phyloP scores from a whole-genome alignment of 2,329 filamentous ascomycete species.

The Didymella exigua region DNA sequence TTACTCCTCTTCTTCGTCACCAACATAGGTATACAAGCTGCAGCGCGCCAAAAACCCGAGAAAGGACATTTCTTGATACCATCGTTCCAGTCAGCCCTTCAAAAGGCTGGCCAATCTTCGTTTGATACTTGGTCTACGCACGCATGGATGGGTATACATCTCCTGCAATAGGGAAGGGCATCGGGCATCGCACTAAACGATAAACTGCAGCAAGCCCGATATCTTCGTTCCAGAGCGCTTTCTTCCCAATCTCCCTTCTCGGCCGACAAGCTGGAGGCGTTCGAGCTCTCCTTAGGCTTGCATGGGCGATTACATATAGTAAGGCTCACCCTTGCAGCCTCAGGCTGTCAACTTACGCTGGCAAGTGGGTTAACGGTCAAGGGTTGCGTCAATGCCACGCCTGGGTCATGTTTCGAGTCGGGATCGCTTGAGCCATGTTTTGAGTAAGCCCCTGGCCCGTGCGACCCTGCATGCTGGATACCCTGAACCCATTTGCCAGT shows the following conservation, averaged over 20 bases:
- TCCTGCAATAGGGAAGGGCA: conserved; percentile 32
- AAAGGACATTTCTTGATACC: background rate
- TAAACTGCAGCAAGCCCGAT: conserved; percentile 34
- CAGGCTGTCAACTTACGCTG: too few relatives aligned
- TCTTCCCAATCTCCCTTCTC: conserved; percentile 12
- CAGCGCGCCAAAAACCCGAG: background rate
- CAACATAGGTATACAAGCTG: background rate
- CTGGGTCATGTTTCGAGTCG: too few relatives aligned
- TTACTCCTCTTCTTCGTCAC: background rate
- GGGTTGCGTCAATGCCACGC: too few relatives aligned
- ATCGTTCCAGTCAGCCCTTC: background rate
- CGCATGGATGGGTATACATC: conserved; percentile 19
- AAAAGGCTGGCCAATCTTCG: background rate
- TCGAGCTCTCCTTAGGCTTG: conserved; percentile 37
- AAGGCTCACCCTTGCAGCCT: conserved; percentile 46
- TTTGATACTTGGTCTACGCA: conserved; percentile 1
- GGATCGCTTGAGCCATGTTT: too few relatives aligned
- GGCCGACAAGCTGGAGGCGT: conserved; percentile 23
- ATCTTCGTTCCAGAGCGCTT: conserved; percentile 45
- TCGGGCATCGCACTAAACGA: conserved; percentile 31
- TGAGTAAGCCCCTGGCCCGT: too few relatives aligned
- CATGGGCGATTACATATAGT: conserved; percentile 43
- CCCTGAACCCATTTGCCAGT: too few relatives aligned
- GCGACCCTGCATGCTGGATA: too few relatives aligned
- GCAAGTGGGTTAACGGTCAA: too few relatives aligned